Evolutionary conservation across 1,284 basidiomycete genomes (phyloP).

Genomic region (Agroathelia rolfsii): DNA sequence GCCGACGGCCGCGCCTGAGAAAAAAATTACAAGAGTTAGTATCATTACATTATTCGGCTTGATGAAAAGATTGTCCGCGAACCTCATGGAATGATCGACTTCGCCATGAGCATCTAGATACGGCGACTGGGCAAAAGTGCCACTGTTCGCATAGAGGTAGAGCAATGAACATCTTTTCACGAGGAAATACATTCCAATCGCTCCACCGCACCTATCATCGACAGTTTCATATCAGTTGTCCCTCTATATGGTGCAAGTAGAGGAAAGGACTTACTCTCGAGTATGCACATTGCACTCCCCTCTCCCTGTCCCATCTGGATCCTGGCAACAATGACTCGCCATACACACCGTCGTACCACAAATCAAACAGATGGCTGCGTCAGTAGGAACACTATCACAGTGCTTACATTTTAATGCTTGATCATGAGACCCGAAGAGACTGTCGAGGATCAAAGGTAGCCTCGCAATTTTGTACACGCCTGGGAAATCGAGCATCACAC

Average conservation of each 20-base stretch:
- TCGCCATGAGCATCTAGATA: constrained; percentile 96
- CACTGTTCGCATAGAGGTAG: constrained; percentile 86
- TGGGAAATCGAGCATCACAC: constrained; percentile 76
- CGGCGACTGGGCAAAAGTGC: constrained; percentile 82
- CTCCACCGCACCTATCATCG: constrained; percentile 72
- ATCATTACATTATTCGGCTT: constrained; percentile 1
- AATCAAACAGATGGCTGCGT: constrained; percentile 86
- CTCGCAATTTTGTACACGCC: constrained; percentile 77
- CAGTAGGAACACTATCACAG: constrained; percentile 75
- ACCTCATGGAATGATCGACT: constrained; percentile 88
- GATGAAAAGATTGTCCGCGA: constrained; percentile 21
- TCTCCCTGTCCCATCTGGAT: constrained; percentile 49
- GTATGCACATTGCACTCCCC: constrained; percentile 95
- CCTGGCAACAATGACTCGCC: constrained; percentile 88
- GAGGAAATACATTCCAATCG: constrained; percentile 84
- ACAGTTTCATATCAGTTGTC: constrained; percentile 8
- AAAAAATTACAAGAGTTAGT: constrained; percentile 6
- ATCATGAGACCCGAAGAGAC: constrained; percentile 66
- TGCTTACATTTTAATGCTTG: constrained; percentile 63
- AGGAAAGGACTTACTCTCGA: constrained; percentile 61
- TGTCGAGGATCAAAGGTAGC: constrained; percentile 78
- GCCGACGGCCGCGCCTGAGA: constrained; percentile 72
- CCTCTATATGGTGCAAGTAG: constrained; percentile 8
- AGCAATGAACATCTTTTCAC: constrained; percentile 89
- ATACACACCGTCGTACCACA: constrained; percentile 88